Base-by-base conservation (phyloP, 345 rosid genomes). In the Clausena lansium region DNA sequence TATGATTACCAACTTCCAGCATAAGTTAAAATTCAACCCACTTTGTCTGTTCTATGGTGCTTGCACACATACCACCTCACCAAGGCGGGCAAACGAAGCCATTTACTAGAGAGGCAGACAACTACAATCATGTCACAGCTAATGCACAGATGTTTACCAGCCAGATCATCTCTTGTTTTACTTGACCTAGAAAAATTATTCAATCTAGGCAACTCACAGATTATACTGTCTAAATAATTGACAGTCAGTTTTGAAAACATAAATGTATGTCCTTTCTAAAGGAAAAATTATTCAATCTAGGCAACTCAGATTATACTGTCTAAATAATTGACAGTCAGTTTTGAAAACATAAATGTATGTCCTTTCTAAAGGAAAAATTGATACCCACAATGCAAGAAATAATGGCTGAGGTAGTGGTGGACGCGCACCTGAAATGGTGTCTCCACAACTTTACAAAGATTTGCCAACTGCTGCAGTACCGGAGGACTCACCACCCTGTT, bases 341-440 rank as follows among this genome's bases (percentile, higher is more conserved):
- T 15, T 32, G 22, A 39, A 50, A 68, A 36, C 50, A 35, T 63
- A 32, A 70, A 28, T 5, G 15, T 3, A 36, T 28, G 54, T 25
- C 45, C 27, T 59, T 45, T 20, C 47, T 13, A 27, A 19, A 70
- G 39, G 27, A n/a, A 36, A 64, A 74, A 47, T 2, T 7, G 67
- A 71, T 63, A 36, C 76, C 25, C 45, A 69, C 13, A 17, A 71
- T 65, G 73, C 57, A 61, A 73, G 39, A 69, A 9, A 73, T 66
- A 67, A 68, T 9, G 32, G 22, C 30, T 27, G 41, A 60, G 68
- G 76, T 78, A 47, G 66, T 62, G 78, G 66, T 62, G 77, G 76
- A 58, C 55, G 83, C 89, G 70, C 57, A 94, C 99, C 87, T 87
- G 99, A 83, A 96, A 96, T 70, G 98, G 92, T 20, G 92, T 89